Evolutionary conservation across 176 grass and related monocot genomes (phyloP), one percentile per base, ranked within the genome.

Genomic region (Chrysopogon serrulatus): DNA sequence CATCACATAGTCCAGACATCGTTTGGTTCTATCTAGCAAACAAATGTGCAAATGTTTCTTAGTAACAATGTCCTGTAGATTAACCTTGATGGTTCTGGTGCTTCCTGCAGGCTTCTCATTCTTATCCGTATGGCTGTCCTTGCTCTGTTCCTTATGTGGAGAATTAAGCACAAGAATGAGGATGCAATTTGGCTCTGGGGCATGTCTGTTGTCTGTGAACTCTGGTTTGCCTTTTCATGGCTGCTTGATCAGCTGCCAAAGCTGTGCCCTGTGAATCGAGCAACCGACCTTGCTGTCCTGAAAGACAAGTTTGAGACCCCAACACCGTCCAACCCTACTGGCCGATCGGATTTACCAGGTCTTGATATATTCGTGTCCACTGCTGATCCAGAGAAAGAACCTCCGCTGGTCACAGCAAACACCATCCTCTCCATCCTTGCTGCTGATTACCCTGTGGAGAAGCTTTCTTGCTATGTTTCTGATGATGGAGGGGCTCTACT

Each of bases 171-270:
- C 78, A 96, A 92, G 70, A 99, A 99, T 28, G 68, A 84, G 42
- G 96, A 99, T 79, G 96, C 96, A 8, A 88, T 96, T 7, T 99
- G 96, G 96, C 85, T 99, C 5, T 99, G 96, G 96, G 96, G 91
- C 72, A 99, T 99, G 96, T 99, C 96, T 14, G 93, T 99, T 86
- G 87, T 96, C 69, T 99, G 96, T 30, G 96, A 99, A 60, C 62
- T 96, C 32, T 96, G 93, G 96, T 99, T 99, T 86, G 91, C 82
- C 4, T 89, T 99, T 64, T 96, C 96, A 35, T 99, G 96, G 96
- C 76, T 99, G n/a, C 71, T 99, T 45, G 96, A 99, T 66, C 91
- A 94, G 77, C 88, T 99, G 23, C 96, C 93, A 18, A 99, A 99
- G 72, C 32, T 99, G 74, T 90, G 85, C 51, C 96, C 96, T 11